Base-by-base conservation (phyloP, 2,329 filamentous ascomycete species). In the Magnaporthales sp. region DNA sequence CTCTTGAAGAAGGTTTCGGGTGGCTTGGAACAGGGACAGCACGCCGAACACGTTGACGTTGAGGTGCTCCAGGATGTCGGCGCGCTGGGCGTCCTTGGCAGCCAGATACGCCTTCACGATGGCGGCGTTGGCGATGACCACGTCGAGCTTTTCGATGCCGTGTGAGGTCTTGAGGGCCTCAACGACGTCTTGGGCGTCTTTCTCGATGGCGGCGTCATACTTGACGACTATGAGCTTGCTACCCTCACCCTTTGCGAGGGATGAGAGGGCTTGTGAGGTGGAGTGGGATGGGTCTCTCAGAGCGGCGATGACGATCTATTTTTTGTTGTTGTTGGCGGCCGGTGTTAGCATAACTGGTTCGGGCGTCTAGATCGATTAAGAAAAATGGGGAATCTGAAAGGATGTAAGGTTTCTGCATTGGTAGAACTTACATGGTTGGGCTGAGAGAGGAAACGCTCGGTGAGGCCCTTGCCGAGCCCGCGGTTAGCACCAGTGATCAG, bases 101-200 rank as follows among this genome's bases (percentile, higher is more conserved):
- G 72, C 69, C 1, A 70, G 72, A 67, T 74, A 75, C 54, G 72
- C 70, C 10, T 72, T 72, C 15, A 70, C 71, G 24, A 80, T 77
- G 2, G 79, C 83, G 0, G 83, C 83, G 68, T 86, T 86, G 67
- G 80, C 80, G 68, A 86, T 79, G 3, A 86, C 76, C 7, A 83
- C 72, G 61, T 86, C 83, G n/a, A 86, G 72, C 22, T 76, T 72
- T 15, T 70, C 69, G 69, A 83, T 67, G 13, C 73, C 70, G 4
- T 77, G 63, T 6, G 38, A 70, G 1, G 9, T 68, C 11, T 71
- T 66, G 4, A 77, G 68, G 11, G 74, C 75, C 2, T 66, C 68
- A 7, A 72, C 73, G 2, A 77, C 71, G 30, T 77, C 74, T 2
- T 70, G 70, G 0, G 72, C 66, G 6, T 73, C 74, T 7, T 69